Conservation (phyloP, 164 flowering plant species). For the Kingdonia uniflora region DNA sequence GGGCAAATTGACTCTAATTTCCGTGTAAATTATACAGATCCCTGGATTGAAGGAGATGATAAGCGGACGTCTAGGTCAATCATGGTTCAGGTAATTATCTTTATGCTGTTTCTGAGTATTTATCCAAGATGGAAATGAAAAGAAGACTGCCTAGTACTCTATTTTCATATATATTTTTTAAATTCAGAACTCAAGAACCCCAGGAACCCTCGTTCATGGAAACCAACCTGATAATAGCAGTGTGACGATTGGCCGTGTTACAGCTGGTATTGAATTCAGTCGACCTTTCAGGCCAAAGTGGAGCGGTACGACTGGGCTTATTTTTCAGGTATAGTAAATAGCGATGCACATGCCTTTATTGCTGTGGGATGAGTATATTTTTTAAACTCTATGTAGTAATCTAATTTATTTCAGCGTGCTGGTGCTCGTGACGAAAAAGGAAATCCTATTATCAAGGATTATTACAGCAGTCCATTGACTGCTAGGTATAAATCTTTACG, state of each 20-base stretch:
- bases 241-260: constrained; percentile 71
- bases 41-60: constrained; percentile 99
- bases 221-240: constrained; percentile 50
- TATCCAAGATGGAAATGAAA: background rate
- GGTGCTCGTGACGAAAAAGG: constrained; percentile 91
- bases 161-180: background rate
- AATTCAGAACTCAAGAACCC: constrained; percentile 81
- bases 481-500: constrained; percentile 51
- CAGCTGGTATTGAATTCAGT: constrained; percentile 86
- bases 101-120: background rate
- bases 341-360: no score
- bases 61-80: constrained; percentile 87
- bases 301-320: constrained; percentile 89
- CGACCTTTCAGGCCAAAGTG: constrained; percentile 91
- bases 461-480: constrained; percentile 78
- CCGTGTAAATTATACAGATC: constrained; percentile 86
- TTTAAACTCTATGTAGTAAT: no score
- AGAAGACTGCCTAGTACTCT: background rate
- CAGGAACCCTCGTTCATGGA: constrained; percentile 87
- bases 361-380: no score
- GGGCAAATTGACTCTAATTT: constrained; percentile 93
- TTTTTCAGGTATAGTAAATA: constrained; percentile 84
- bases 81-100: constrained; percentile 65
- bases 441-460: constrained; percentile 68
- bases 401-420: constrained; percentile 62